phyloP scores from a whole-genome alignment of 345 rosid species.

The Erucastrum elatum region DNA sequence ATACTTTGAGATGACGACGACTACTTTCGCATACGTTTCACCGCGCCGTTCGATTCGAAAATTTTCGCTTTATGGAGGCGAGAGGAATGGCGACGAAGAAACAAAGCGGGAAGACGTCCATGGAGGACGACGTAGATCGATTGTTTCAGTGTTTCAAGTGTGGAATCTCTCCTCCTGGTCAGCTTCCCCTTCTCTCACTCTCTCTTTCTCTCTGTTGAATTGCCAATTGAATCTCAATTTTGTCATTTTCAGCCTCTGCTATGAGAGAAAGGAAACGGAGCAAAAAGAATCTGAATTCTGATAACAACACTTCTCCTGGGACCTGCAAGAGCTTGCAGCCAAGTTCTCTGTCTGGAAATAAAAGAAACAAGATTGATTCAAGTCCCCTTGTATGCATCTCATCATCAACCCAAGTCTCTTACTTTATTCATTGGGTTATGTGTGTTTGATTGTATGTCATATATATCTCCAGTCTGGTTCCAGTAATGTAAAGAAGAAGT shows the following conservation, averaged over 20 bases:
- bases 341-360: conserved; percentile 47
- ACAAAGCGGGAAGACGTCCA: conserved; percentile 36
- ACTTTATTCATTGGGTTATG: conserved; percentile 3
- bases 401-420: conserved; percentile 6
- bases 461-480: conserved; percentile 48
- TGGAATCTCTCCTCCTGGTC: conserved; percentile 86
- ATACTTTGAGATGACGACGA: not conserved
- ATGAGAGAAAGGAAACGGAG: conserved; percentile 64
- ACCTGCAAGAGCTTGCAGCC: conserved; percentile 35
- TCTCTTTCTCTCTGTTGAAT: not conserved
- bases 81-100: conserved; percentile 35
- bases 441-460: conserved; percentile 22
- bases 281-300: conserved; percentile 49
- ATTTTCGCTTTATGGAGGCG: not conserved
- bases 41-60: conserved; percentile 4
- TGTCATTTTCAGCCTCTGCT: conserved; percentile 63
- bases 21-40: not conserved
- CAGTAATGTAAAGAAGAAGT: conserved; percentile 30
- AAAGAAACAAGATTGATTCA: conserved; percentile 35
- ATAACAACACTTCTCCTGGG: conserved; percentile 30
- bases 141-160: conserved; percentile 91
- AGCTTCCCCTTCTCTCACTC: conserved; percentile 32
- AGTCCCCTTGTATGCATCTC: conserved; percentile 44
- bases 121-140: conserved; percentile 91
- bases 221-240: not conserved